Evolutionary conservation across 2,329 filamentous ascomycete species (phyloP), one percentile per base, ranked within the genome.

Genomic region (Apiospora koreana): DNA sequence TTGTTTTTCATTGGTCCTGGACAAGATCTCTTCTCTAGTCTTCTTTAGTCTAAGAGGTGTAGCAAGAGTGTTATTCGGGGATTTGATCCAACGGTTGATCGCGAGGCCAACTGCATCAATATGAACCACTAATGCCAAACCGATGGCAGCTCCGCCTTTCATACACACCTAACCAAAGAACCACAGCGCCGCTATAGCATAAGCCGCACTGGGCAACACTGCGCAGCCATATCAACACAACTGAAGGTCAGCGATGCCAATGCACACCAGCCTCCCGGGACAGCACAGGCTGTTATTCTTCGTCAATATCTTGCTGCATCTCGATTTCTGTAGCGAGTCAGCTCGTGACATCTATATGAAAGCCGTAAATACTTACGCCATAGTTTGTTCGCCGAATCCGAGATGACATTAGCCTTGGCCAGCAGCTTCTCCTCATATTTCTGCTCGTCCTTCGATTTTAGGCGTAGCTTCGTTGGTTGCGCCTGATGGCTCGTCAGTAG

Each of bases 331-430:
- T 18, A 21, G 38, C 23, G 31, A 23, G 31, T 62, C 12, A 62
- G 54, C 18, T 38, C 9, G 54, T 62, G 54, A 8, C 31, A 62
- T 38, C 16, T n/a, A 21, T 38, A 38, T 16, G 18, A 38, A 38
- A n/a, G 21, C 18, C 10, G 21, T 16, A n/a, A 18, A n/a, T 62
- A 83, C 87, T 79, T 82, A 90, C 87, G 89, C 91, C 91, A 94
- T 28, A 94, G 81, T 72, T 87, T 86, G 80, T 89, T 93, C 23
- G 92, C 92, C 64, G 91, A 91, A 41, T 88, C 85, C 38, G 90
- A 86, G 72, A 94, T 94, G 43, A 91, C 84, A 71, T 89, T 87
- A 1, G 92, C 92, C 77, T 93, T 94, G 23, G 83, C 82, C 21
- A 90, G 79, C 41, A 94, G 78, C 77, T 93, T 94, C 69, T 89